Base-by-base conservation (phyloP, 208 protist genomes). In the Leishmania tarentolae region DNA sequence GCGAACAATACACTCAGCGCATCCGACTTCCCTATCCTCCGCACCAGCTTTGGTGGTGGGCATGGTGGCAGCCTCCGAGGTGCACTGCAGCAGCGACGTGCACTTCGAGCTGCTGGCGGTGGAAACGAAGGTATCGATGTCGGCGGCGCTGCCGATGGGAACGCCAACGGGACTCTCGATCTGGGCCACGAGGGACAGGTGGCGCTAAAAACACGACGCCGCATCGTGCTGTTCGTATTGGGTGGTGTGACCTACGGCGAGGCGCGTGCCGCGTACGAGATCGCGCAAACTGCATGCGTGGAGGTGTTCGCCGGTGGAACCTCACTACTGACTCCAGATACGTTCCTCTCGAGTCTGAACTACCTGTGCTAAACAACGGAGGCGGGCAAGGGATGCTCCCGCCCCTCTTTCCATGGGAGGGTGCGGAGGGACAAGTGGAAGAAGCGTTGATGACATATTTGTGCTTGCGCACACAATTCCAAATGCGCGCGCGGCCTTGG, bases 271-370 rank as follows among this genome's bases (percentile, higher is more conserved):
- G 93, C 90, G 37, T 97, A 97, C 75, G 89, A 95, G 65, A 78
- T 91, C 31, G 78, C 91, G 59, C 87, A 90, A 80, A 74, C 85
- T 35, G 82, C 80, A 15, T 83, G 85, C 15, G 83, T 86, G 6
- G 91, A 97, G 84, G 76, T 87, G 66, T 91, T 97, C 75, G 83
- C 95, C 40, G 93, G 93, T 13, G 87, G 90, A 47, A 95, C 91
- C 19, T 95, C 90, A 5, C 42, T 97, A 31, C 77, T 95, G 53
- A 87, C 82, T 17, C 86, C 89, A 1, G 84, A 92, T 13, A 75
- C 56, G 11, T 95, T 93, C 61, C 52, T 97, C 11, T 68, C 80
- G 40, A 81, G 77, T 40, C 80, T 96, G 31, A 61, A 56, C 28
- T 86, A 85, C 24, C 46, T 93, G 31, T 81, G 77, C 17, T 91